Percentiles rank a stretch among this genome's conserved stretches.
phyloP scores from a whole-genome alignment of 257 asterid species.

The Salvia hispanica region DNA sequence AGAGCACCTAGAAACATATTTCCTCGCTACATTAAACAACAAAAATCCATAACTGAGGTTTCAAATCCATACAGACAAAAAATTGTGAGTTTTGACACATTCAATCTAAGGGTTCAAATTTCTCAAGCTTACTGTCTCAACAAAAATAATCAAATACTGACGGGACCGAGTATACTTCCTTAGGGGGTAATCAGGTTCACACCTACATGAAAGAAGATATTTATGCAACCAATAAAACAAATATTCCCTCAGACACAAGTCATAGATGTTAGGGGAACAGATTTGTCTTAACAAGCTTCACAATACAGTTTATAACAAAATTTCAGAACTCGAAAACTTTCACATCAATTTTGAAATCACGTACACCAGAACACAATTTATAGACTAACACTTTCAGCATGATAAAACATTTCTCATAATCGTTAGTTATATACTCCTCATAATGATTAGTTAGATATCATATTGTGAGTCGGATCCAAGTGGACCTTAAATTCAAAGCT shows the following conservation, averaged over 20 bases:
- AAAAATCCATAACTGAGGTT: neutral
- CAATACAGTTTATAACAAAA: neutral
- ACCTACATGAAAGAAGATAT: neutral
- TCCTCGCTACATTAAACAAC: neutral
- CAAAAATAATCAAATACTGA: neutral
- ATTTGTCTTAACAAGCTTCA: slow-evolving; percentile 6
- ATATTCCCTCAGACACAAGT: neutral
- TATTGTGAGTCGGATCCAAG: slow-evolving; percentile 10
- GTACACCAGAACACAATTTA: neutral
- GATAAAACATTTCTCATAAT: neutral
- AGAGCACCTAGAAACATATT: neutral
- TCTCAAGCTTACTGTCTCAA: slow-evolving; percentile 8
- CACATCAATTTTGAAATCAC: neutral
- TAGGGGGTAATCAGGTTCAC: neutral
- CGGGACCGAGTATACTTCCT: neutral
- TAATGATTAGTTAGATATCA: neutral
- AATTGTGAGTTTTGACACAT: neutral
- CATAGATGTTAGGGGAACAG: neutral
- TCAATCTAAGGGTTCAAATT: neutral
- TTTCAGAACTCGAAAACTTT: neutral
- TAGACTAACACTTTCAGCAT: neutral
- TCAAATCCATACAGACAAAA: neutral
- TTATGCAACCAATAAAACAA: neutral
- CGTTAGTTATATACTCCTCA: neutral
- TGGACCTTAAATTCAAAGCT: neutral